A percentile compares a stretch with the other conserved stretches of the same genome.
These are phyloP conservation scores for Cenococcum geophilum DNA, from an alignment of 495 filamentous ascomycete species.

Conservation along the genomic window DNA sequence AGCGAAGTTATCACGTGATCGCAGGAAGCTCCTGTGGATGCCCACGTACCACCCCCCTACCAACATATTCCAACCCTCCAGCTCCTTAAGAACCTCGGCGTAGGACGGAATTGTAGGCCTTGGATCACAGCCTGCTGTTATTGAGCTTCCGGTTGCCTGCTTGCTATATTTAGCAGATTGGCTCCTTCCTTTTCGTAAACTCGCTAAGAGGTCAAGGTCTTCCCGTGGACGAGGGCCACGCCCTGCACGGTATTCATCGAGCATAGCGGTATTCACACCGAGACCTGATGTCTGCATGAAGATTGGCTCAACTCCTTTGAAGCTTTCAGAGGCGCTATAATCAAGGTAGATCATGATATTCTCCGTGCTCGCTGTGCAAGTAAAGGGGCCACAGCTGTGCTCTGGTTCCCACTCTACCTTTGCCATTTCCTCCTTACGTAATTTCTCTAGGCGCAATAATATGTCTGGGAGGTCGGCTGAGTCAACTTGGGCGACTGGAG, in stretches of 20 bases:
- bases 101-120: not conserved
- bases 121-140: not conserved
- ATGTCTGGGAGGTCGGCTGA: not conserved
- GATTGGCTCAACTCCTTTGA: not conserved
- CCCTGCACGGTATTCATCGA: not conserved
- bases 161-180: not conserved
- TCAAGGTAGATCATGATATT: not conserved
- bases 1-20: too few relatives aligned
- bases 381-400: not conserved
- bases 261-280: not conserved
- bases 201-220: not conserved
- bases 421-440: conserved; percentile 1
- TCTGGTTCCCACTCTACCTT: not conserved
- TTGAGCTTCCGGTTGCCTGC: not conserved
- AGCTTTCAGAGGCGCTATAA: not conserved
- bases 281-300: not conserved
- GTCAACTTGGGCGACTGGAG: not conserved
- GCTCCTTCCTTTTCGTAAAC: not conserved
- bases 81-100: not conserved
- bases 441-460: not conserved
- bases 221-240: not conserved
- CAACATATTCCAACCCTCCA: not conserved
- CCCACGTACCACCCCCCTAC: too few relatives aligned
- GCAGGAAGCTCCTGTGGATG: too few relatives aligned
- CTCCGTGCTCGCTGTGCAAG: not conserved